phyloP scores from a whole-genome alignment of 257 asterid genomes.

The Ehretia macrophylla region DNA sequence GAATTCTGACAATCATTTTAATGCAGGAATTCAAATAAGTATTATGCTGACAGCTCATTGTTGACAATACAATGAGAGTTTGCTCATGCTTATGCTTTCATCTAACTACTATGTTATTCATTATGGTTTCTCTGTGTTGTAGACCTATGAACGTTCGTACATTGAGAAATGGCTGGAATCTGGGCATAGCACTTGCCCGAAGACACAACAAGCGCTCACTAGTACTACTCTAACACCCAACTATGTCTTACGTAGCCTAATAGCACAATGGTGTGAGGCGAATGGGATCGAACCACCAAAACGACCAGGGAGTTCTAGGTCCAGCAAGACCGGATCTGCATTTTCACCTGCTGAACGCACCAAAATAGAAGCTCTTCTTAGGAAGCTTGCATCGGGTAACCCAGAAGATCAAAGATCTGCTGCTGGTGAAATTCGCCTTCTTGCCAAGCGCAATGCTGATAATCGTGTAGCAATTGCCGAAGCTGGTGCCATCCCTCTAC shows the following conservation, averaged over 20 bases:
- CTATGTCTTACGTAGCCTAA: constrained; percentile 90
- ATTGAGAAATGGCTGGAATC: constrained; percentile 94
- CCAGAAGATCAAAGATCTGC: constrained; percentile 87
- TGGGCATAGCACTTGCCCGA: constrained; percentile 87
- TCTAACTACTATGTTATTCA: too few relatives aligned
- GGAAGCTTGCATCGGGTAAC: constrained; percentile 64
- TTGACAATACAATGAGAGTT: too few relatives aligned
- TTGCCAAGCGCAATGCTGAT: constrained; percentile 91
- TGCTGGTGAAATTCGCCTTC: constrained; percentile 93
- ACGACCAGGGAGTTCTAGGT: constrained; percentile 48
- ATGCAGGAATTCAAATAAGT: too few relatives aligned
- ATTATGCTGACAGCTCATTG: too few relatives aligned
- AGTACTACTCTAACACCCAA: constrained; percentile 79
- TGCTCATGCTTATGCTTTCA: too few relatives aligned
- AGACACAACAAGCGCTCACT: constrained; percentile 82
- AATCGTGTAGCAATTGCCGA: constrained; percentile 95
- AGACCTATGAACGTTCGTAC: constrained; percentile 87
- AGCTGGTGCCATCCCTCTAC: constrained; percentile 94
- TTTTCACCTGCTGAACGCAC: constrained; percentile 69
- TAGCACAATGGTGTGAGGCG: constrained; percentile 94
- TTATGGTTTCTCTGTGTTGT: constrained; percentile 7
- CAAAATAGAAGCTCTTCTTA: constrained; percentile 60
- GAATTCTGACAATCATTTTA: too few relatives aligned
- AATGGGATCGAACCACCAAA: constrained; percentile 88
- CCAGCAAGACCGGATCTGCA: constrained; percentile 45